Conservation (phyloP, 805 yeast species). For the Allodekkera sacchari region DNA sequence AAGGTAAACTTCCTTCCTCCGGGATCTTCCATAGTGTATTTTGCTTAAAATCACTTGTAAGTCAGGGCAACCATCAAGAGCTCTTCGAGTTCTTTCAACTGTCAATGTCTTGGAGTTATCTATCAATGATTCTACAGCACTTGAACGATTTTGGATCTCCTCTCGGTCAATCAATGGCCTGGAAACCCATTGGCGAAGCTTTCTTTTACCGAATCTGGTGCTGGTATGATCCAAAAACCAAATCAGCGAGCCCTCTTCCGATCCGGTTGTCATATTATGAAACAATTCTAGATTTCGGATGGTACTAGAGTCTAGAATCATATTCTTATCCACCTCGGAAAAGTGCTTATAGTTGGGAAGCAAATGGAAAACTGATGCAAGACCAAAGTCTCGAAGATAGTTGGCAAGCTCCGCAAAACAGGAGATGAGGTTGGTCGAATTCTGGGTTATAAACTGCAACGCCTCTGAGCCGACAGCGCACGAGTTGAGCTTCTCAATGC, state of each 20-base stretch:
- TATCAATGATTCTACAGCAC: conserved; percentile 48
- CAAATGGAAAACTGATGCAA: conserved; percentile 48
- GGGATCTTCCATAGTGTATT: conserved; percentile 50
- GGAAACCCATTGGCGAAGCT: conserved; percentile 64
- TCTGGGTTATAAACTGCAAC: conserved; percentile 10
- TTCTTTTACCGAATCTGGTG: conserved; percentile 67
- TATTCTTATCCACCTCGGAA: conserved; percentile 36
- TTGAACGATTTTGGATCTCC: conserved; percentile 50
- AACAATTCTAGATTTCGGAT: conserved; percentile 70
- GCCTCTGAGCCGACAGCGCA: conserved; percentile 6
- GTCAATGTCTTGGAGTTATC: conserved; percentile 29
- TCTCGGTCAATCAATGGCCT: conserved; percentile 54
- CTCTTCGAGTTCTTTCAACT: conserved; percentile 21
- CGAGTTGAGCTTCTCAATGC: conserved; percentile 5
- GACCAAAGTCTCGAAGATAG: conserved; percentile 56
- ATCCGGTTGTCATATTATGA: conserved; percentile 48
- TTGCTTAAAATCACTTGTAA: conserved; percentile 49
- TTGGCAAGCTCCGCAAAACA: conserved; percentile 37
- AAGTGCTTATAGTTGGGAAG: conserved; percentile 46
- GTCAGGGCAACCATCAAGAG: conserved; percentile 36
- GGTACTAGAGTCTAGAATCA: conserved; percentile 57
- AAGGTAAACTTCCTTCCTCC: conserved; percentile 50
- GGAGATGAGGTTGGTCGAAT: conserved; percentile 8
- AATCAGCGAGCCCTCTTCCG: conserved; percentile 58
- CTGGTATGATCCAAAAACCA: conserved; percentile 79